Base-by-base conservation (phyloP, 1,139 yeast species). In the Yamadazyma diddensiae region DNA sequence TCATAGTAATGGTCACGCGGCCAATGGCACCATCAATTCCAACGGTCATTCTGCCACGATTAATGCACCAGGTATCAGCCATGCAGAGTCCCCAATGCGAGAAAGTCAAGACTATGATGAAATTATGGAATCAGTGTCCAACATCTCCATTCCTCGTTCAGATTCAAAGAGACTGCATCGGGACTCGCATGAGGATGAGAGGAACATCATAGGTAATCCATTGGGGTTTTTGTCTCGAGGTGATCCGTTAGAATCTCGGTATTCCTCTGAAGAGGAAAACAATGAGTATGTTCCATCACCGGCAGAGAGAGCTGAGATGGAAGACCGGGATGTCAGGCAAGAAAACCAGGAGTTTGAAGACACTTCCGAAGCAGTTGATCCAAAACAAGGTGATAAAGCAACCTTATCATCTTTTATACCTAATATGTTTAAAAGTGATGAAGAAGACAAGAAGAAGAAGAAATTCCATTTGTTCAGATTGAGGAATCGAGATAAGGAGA, bases 381-480 rank as follows among this genome's bases (percentile, higher is more conserved):
- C n/a, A n/a, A n/a, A n/a, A n/a, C n/a, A n/a, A n/a, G n/a, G n/a
- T n/a, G n/a, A n/a, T n/a, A n/a, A n/a, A n/a, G n/a, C n/a, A 24
- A 34, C 41, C 10, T 33, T 37, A 14, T 37, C 45, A 6, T 34
- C 43, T 2, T 38, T 43, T 16, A 34, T 45, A 11, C 50, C 48
- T n/a, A 39, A 28, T 21, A 43, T 40, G 43, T 40, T 43, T 19
- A 21, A 39, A n/a, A 39, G 26, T n/a, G 33, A 31, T 9, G 24
- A 24, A 5, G 21, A 21, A 15, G 27, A 17, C 19, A 28, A 29
- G 19, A 22, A 28, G 18, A 32, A 21, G 20, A 49, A 52, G 36
- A 55, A 47, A 34, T 50, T 62, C 25, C 55, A 52, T 24, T 44
- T 57, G 14, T 58, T 62, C 37, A 49, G 65, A 9, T 55, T 37